Evolutionary conservation across 495 filamentous ascomycete species (phyloP).

Genomic region (Pyronema domesticum): DNA sequence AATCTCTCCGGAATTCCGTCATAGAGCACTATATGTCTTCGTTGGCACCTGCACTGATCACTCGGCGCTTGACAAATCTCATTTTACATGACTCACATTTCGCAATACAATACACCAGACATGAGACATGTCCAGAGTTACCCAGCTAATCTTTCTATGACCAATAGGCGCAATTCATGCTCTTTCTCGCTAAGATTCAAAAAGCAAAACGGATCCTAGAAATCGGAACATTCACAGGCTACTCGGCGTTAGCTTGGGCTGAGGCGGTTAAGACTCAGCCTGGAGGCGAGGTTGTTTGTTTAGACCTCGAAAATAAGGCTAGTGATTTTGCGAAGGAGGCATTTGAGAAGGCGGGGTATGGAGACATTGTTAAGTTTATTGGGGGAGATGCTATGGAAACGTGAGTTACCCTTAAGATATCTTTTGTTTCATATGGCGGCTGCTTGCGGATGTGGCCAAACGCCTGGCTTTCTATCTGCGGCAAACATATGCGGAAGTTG

Average conservation of each 20-base stretch:
- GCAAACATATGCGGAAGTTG: too few relatives aligned
- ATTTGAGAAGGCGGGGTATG: not conserved
- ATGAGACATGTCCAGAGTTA: too few relatives aligned
- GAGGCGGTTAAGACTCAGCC: constrained; percentile 20
- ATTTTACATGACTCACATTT: not conserved
- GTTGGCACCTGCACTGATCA: too few relatives aligned
- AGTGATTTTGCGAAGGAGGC: constrained; percentile 8
- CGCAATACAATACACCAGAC: too few relatives aligned
- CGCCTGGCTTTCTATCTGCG: too few relatives aligned
- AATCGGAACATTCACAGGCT: constrained; percentile 26
- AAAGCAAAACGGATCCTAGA: constrained; percentile 18
- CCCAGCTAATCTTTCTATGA: constrained; percentile 1
- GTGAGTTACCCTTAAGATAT: not conserved
- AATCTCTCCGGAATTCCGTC: too few relatives aligned
- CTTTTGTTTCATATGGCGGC: too few relatives aligned
- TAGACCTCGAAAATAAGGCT: constrained; percentile 20
- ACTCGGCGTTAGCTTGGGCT: constrained; percentile 26
- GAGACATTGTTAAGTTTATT: not conserved
- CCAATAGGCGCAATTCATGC: constrained; percentile 18
- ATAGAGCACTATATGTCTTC: too few relatives aligned
- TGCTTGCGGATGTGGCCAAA: too few relatives aligned
- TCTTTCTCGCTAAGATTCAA: constrained; percentile 11
- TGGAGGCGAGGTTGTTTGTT: constrained; percentile 10
- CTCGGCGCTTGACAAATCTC: too few relatives aligned
- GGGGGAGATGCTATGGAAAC: not conserved